phyloP scores from a whole-genome alignment of 2,329 filamentous ascomycete genomes.

The Ilyonectria robusta region DNA sequence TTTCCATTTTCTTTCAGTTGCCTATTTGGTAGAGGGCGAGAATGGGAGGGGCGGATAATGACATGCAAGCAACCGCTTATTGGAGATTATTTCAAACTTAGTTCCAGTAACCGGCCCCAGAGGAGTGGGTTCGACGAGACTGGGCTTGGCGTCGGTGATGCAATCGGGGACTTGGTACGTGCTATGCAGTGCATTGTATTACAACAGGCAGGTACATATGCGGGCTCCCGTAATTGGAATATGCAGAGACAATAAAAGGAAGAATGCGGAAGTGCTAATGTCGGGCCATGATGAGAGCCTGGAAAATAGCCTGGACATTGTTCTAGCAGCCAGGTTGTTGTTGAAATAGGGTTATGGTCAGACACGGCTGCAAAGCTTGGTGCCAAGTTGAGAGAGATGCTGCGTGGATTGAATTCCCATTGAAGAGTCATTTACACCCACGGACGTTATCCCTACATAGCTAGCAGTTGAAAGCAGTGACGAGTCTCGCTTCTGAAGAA shows the following conservation, averaged over 20 bases:
- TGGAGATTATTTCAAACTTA: background rate
- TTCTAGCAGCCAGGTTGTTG: background rate
- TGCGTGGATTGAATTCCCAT: background rate
- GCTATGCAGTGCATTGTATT: too few species aligned
- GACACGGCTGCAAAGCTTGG: background rate
- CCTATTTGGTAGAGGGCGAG: background rate
- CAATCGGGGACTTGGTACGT: background rate
- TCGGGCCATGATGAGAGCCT: too few species aligned
- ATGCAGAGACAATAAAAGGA: too few species aligned
- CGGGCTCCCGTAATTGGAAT: too few species aligned
- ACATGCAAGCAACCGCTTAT: constrained; percentile 12
- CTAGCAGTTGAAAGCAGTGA: background rate
- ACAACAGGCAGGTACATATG: too few species aligned
- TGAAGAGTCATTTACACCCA: background rate
- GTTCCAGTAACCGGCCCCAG: background rate
- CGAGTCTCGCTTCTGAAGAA: background rate
- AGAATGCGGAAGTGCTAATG: too few species aligned
- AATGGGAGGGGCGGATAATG: background rate
- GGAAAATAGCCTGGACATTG: too few species aligned
- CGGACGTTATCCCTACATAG: too few species aligned
- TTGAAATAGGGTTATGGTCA: background rate
- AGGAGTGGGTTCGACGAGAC: constrained; percentile 20
- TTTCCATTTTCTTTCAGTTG: background rate
- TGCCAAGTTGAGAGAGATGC: background rate
- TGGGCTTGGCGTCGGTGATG: constrained; percentile 17